Evolutionary conservation across 1,284 basidiomycete genomes (phyloP).

Genomic region (Tylopilus sp.): DNA sequence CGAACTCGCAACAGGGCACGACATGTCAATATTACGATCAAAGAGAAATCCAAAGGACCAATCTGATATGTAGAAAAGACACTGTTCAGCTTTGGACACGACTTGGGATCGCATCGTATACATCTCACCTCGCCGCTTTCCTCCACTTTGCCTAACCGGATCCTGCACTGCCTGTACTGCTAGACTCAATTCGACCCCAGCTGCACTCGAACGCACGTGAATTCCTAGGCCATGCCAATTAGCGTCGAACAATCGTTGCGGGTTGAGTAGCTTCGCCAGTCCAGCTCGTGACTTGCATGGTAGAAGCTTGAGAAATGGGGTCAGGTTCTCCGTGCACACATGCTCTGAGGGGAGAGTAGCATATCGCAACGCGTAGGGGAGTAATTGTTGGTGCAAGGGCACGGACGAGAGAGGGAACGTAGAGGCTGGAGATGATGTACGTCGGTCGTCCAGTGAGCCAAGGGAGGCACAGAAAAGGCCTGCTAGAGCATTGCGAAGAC

Average conservation of each 20-base stretch:
- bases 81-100: not conserved
- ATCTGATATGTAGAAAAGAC: slow-evolving; percentile 57
- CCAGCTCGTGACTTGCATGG: slow-evolving; percentile 95
- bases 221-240: slow-evolving; percentile 92
- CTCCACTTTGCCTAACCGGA: slow-evolving; percentile 69
- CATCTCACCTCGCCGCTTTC: slow-evolving; percentile 66
- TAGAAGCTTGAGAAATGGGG: slow-evolving; percentile 94
- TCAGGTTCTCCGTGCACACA: slow-evolving; percentile 97
- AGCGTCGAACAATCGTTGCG: slow-evolving; percentile 87
- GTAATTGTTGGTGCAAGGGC: slow-evolving; percentile 1
- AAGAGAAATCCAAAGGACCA: slow-evolving; percentile 87
- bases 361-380: slow-evolving; percentile 69
- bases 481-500: slow-evolving; percentile 88
- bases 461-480: slow-evolving; percentile 96
- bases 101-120: not conserved
- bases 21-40: slow-evolving; percentile 69
- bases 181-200: slow-evolving; percentile 74
- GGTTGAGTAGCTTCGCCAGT: slow-evolving; percentile 87
- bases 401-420: slow-evolving; percentile 54
- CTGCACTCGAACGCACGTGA: slow-evolving; percentile 60
- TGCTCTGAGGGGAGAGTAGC: slow-evolving; percentile 85
- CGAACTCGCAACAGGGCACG: slow-evolving; percentile 68
- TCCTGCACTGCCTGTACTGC: slow-evolving; percentile 89
- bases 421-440: slow-evolving; percentile 72
- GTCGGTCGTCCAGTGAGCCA: slow-evolving; percentile 77